A percentile compares a stretch with the other conserved stretches of the same genome.
phyloP scores from a whole-genome alignment of 139 green algal genomes.

The Volvox africanus region DNA sequence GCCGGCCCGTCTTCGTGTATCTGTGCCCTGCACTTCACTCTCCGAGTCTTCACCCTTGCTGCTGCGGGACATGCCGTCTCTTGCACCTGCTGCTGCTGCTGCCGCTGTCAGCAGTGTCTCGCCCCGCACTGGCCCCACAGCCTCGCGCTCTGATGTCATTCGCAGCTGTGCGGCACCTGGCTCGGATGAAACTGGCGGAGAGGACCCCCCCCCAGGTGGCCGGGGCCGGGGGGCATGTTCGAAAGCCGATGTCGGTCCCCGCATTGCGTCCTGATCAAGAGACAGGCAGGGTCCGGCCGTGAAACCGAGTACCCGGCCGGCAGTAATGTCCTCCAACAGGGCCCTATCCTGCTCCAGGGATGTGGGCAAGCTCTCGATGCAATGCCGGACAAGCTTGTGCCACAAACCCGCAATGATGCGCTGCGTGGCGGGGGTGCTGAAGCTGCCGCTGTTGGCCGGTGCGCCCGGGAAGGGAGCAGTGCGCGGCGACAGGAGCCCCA shows the following conservation, averaged over 20 bases:
- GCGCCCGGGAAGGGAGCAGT: neutral
- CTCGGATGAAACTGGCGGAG: no score
- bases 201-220: neutral
- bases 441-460: neutral
- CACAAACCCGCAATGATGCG: constrained; percentile 35
- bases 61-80: neutral
- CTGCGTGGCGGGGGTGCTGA: constrained; percentile 38
- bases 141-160: neutral
- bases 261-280: neutral
- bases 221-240: neutral
- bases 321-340: neutral
- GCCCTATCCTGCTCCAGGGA: neutral
- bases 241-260: neutral
- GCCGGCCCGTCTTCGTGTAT: no score
- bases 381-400: constrained; percentile 44
- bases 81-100: neutral
- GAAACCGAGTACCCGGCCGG: neutral
- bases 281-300: neutral
- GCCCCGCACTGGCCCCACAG: neutral
- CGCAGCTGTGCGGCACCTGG: neutral
- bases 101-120: neutral
- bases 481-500: constrained; percentile 5
- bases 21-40: no score
- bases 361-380: constrained; percentile 11
- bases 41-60: no score